phyloP scores from a whole-genome alignment of 192 early-diverging fungal genomes.

The Lobosporangium transversale region DNA sequence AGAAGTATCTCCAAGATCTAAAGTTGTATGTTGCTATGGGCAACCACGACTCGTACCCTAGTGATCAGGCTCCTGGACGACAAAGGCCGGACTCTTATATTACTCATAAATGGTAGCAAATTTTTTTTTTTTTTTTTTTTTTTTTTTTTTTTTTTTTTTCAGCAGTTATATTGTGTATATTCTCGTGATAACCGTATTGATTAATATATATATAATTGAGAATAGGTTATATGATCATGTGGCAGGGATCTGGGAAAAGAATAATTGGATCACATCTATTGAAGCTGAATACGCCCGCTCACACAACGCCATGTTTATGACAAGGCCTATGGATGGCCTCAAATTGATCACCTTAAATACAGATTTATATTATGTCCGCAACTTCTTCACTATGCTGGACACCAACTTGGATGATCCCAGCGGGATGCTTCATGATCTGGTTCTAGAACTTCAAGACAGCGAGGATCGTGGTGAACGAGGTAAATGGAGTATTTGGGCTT shows the following conservation, averaged over 20 bases:
- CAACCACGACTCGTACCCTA: slow-evolving; percentile 61
- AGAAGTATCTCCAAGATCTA: slow-evolving; percentile 43
- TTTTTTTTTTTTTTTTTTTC: not conserved
- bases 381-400: slow-evolving; percentile 60
- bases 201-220: not conserved
- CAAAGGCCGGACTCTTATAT: slow-evolving; percentile 12
- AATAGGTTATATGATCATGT: slow-evolving; percentile 59
- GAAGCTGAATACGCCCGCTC: slow-evolving; percentile 45
- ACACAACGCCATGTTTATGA: slow-evolving; percentile 60
- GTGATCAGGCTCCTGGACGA: slow-evolving; percentile 35
- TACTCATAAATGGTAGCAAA: slow-evolving; percentile 39
- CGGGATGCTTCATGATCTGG: slow-evolving; percentile 58
- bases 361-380: slow-evolving; percentile 62
- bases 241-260: slow-evolving; percentile 54
- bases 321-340: slow-evolving; percentile 52
- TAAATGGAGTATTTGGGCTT: too few relatives aligned
- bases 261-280: slow-evolving; percentile 53
- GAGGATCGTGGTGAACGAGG: slow-evolving; percentile 57
- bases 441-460: slow-evolving; percentile 58
- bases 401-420: slow-evolving; percentile 58
- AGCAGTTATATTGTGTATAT: not conserved
- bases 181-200: not conserved
- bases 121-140: not conserved
- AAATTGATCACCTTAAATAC: slow-evolving; percentile 65
- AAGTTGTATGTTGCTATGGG: slow-evolving; percentile 61